Conservation (phyloP, 1,139 yeast species). For the Magnusiomyces fungicola region DNA sequence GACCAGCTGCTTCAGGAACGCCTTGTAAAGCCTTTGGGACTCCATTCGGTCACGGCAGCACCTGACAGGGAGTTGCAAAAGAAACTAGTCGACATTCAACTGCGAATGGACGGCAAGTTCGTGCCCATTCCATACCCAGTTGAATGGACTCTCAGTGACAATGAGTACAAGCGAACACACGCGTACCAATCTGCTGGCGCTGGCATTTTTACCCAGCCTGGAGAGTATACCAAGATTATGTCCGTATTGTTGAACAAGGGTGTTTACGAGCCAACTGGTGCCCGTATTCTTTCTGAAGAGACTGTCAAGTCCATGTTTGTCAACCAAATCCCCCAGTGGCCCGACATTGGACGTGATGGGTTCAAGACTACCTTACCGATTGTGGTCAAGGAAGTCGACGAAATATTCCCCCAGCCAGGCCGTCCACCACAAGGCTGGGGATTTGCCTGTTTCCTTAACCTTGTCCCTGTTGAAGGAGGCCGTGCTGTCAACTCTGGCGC, state of each 20-base stretch:
- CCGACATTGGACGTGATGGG: constrained; percentile 15
- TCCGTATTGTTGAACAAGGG: constrained; percentile 43
- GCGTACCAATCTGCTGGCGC: constrained; percentile 37
- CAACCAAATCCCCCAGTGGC: constrained; percentile 20
- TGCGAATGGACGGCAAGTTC: constrained; percentile 3
- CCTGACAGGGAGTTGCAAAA: constrained; percentile 1
- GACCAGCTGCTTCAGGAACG: constrained; percentile 3
- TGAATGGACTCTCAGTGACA: background rate
- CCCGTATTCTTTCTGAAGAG: constrained; percentile 19
- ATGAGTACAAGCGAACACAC: background rate
- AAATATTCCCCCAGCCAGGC: constrained; percentile 18
- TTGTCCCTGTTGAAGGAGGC: constrained; percentile 32
- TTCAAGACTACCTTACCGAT: constrained; percentile 15
- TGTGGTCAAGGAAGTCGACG: constrained; percentile 18
- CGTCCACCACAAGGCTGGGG: constrained; percentile 21
- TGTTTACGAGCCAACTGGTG: constrained; percentile 17
- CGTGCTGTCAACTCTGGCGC: constrained; percentile 37
- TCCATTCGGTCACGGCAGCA: background rate
- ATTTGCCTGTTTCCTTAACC: constrained; percentile 14
- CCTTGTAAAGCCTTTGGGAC: constrained; percentile 2
- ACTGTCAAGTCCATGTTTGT: constrained; percentile 19
- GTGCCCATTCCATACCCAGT: constrained; percentile 3
- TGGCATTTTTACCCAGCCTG: constrained; percentile 40
- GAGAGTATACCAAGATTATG: constrained; percentile 39
- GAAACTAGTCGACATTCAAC: constrained; percentile 8